Evolutionary conservation across 441 rosid species (phyloP).

Genomic region (Macaranga tanarius): DNA sequence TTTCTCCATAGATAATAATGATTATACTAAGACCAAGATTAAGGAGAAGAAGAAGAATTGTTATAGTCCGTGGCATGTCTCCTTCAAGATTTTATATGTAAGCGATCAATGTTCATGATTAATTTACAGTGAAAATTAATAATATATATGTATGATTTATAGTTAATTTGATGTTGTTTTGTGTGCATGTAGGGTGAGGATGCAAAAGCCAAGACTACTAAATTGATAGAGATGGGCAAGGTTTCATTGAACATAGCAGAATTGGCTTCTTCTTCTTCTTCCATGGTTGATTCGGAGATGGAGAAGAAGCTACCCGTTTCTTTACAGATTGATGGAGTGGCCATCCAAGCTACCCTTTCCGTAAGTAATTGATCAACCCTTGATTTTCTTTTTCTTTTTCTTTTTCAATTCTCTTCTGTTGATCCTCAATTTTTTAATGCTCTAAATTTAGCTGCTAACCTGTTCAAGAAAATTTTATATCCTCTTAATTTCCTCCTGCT

Average conservation of each 20-base stretch:
- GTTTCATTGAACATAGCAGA: conserved; percentile 37
- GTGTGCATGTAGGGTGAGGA: conserved; percentile 28
- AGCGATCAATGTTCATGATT: conserved; percentile 8
- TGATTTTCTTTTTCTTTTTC: neutral
- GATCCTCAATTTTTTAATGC: no score
- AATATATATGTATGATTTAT: neutral
- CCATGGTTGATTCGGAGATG: conserved; percentile 25
- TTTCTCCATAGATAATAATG: conserved; percentile 24
- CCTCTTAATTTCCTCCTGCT: no score
- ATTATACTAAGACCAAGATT: neutral
- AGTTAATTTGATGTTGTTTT: neutral
- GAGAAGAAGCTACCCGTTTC: conserved; percentile 35
- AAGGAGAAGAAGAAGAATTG: conserved; percentile 6
- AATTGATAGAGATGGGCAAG: conserved; percentile 28
- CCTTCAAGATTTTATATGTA: conserved; percentile 35
- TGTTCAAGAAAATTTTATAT: no score
- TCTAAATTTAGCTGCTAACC: no score
- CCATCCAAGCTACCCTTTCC: conserved; percentile 33
- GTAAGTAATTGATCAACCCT: conserved; percentile 20
- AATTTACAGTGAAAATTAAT: neutral
- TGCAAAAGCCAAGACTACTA: conserved; percentile 25
- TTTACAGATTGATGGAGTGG: conserved; percentile 27
- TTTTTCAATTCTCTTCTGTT: no score
- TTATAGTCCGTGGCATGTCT: conserved; percentile 34
- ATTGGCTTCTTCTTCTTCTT: conserved; percentile 19